Conservation (phyloP, 2,329 filamentous ascomycete genomes). For the Aspergillus hiratsukae region DNA sequence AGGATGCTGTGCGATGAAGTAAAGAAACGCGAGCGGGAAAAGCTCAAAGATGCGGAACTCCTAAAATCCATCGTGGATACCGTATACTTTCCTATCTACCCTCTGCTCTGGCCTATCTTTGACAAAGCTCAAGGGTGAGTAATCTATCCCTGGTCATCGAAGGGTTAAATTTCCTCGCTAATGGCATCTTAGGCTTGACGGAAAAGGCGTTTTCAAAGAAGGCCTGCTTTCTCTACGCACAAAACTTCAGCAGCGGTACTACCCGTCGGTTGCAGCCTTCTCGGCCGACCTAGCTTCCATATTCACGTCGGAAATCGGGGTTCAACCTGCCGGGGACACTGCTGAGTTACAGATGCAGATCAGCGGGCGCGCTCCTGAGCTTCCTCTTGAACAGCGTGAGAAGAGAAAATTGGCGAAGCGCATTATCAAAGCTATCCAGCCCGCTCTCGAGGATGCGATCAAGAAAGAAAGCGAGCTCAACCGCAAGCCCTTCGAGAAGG, state of each 20-base stretch:
- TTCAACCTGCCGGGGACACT: constrained; percentile 44
- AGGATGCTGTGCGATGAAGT: constrained; percentile 65
- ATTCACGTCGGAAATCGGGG: constrained; percentile 51
- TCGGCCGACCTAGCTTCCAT: constrained; percentile 54
- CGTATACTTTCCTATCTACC: constrained; percentile 85
- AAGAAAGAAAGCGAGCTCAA: constrained; percentile 77
- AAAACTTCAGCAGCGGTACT: constrained; percentile 53
- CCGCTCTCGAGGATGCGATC: constrained; percentile 69
- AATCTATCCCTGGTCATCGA: neutral
- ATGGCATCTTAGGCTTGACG: constrained; percentile 40
- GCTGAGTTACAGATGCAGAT: constrained; percentile 49
- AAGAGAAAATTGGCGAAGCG: constrained; percentile 81
- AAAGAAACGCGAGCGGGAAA: constrained; percentile 70
- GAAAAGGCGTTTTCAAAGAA: constrained; percentile 51
- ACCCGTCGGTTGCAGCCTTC: constrained; percentile 59
- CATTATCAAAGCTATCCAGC: constrained; percentile 78
- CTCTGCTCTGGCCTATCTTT: constrained; percentile 70
- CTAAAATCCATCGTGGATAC: constrained; percentile 77
- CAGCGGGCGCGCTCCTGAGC: constrained; percentile 43
- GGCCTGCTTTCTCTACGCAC: constrained; percentile 50
- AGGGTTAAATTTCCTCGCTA: constrained; percentile 8
- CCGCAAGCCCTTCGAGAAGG: constrained; percentile 63
- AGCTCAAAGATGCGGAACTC: constrained; percentile 70
- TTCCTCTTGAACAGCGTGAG: constrained; percentile 66
- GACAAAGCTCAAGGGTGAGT: constrained; percentile 78